Base-by-base conservation (phyloP, 108 stramenopile species). In the Pinguiococcus pyrenoidosus region DNA sequence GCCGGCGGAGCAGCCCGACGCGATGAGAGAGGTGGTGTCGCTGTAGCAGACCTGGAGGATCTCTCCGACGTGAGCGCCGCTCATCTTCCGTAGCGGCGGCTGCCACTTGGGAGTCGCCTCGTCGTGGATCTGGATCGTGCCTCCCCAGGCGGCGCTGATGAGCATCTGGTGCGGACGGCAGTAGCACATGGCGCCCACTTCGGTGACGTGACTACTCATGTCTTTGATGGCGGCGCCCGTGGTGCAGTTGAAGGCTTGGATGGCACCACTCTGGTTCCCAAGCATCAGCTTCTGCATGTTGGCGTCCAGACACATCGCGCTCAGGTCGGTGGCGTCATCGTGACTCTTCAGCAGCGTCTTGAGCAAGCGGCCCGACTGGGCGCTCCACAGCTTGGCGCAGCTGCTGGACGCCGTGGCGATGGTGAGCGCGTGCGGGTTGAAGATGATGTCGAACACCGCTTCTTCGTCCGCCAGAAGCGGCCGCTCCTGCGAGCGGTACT, bases 251-350 rank as follows among this genome's bases (percentile, higher is more conserved):
- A 18, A 51, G 16, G 14, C 30, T 12, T 32, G 30, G 9, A 62
- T 47, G 23, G 10, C 21, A 10, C 66, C 66, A 9, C 4, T 8
- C 40, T 60, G 49, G 43, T 68, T 60, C 10, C 66, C 66, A 29
- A 62, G 8, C 10, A 68, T 36, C 29, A 68, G 33, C 47, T 68
- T 68, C 22, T 60, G 32, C 47, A 62, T 30, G 6, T 54, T 21
- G 33, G 35, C 55, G 28, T 68, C 66, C 8, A 68, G 18, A 29
- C 51, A 52, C 18, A 59, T 25, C 29, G 60, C 59, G 4, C 48
- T 60, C n/a, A 68, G 44, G 35, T 68, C 66, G 17, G 25, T 35
- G 38, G 21, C 32, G 8, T 34, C 47, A 13, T 17, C n/a, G n/a
- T 34, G 29, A 42, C 36, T 13, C 6, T 32, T 9, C 41, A 21